Evolutionary conservation across 371 early-diverging fungal species (phyloP), one percentile per base, ranked within the genome.

Genomic region (Phascolomyces articulosus): DNA sequence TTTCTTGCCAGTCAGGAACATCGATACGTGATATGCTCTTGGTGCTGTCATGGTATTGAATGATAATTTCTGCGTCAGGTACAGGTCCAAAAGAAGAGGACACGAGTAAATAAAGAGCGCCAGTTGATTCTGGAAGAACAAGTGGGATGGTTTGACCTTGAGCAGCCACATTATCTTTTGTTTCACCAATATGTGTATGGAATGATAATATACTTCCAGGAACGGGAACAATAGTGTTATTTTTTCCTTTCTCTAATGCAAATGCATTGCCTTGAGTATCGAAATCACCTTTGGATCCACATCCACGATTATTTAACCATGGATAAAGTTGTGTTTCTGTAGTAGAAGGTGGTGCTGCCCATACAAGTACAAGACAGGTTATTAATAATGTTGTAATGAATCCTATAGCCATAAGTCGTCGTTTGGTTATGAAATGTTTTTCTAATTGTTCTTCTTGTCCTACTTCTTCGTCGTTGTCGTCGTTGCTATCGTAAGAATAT

Each of bases 1-100:
- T 21, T 40, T 60, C 73, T 59, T 75, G 72, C 78, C 75, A 78
- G 48, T 78, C 78, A 20, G 78, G 75, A 40, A 78, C 54, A 13
- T 61, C 61, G 13, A 78, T 9, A 8, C 54, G 27, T 0, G 73
- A 71, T 16, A 34, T 41, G 18, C 49, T 54, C 15, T 49, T 29
- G 0, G 75, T 54, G 3, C 73, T 70, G 49, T 78, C 78, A n/a
- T 53, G 51, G 47, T 78, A 78, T 4, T 65, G 62, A 1, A 73
- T 48, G 2, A 41, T 51, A 1, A 71, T 47, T n/a, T 69, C 24
- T 9, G 28, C 44, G 13, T 40, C 28, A 2, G 62, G 58, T 4
- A 62, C 41, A 1, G 74, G 74, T 23, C 77, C 77, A 44, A 68
- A 68, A 15, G 54, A 73, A 1, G 70, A 67, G 7, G 74, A 60